Percentiles rank a stretch among this genome's conserved stretches.
These are phyloP conservation scores for Microsporum canis DNA, from an alignment of 2,329 filamentous ascomycete species.

Conservation along the genomic window DNA sequence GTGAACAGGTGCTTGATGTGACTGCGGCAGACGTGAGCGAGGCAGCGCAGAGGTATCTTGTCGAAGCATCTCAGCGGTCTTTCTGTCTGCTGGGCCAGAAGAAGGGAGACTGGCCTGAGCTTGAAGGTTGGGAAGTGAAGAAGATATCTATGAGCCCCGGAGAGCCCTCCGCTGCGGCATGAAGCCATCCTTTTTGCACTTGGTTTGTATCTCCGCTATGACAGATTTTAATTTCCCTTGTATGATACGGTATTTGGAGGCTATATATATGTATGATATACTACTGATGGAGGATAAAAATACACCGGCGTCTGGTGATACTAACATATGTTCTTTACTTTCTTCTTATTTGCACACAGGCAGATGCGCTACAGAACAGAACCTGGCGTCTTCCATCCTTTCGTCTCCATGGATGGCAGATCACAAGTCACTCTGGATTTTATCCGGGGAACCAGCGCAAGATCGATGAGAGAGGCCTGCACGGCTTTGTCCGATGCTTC, in stretches of 20 bases:
- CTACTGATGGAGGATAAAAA: not conserved
- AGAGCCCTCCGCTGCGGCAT: not conserved
- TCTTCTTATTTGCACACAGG: slow-evolving; percentile 13
- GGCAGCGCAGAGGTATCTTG: slow-evolving; percentile 71
- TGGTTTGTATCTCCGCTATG: not conserved
- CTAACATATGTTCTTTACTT: not conserved
- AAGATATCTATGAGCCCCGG: slow-evolving; percentile 53
- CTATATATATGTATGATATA: not conserved
- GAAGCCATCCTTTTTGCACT: not conserved
- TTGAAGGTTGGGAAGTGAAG: slow-evolving; percentile 60
- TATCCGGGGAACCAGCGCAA: slow-evolving; percentile 36
- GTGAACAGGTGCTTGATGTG: slow-evolving; percentile 79
- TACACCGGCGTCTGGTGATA: not conserved
- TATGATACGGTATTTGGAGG: not conserved
- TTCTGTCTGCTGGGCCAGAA: slow-evolving; percentile 70
- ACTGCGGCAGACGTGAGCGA: slow-evolving; percentile 65
- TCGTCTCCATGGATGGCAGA: slow-evolving; percentile 38
- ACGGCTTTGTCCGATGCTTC: slow-evolving; percentile 4
- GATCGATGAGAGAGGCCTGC: slow-evolving; percentile 24
- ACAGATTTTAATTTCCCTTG: not conserved
- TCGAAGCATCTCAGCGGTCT: slow-evolving; percentile 52
- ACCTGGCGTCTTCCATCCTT: slow-evolving; percentile 38
- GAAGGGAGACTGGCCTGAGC: slow-evolving; percentile 59
- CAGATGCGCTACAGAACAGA: slow-evolving; percentile 44
- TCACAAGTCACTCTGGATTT: slow-evolving; percentile 36